These are phyloP conservation scores for Aquilaria malaccensis DNA, from an alignment of 345 rosid genomes.

Conservation along the genomic window DNA sequence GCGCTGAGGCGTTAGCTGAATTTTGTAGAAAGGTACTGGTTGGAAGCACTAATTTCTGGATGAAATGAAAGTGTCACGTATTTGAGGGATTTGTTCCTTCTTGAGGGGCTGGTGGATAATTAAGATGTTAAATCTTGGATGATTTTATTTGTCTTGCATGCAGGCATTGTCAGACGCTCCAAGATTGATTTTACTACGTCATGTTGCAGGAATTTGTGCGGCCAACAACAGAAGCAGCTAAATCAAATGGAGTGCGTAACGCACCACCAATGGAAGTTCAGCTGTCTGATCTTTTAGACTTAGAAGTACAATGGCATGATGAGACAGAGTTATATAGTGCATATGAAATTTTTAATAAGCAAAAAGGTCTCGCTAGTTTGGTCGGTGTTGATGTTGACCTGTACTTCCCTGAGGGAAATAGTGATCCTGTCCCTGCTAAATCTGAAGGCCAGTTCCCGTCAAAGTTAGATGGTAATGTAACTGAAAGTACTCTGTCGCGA, in stretches of 20 bases:
- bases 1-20: too few relatives aligned
- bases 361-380: conserved; percentile 28
- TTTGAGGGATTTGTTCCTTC: too few relatives aligned
- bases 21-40: too few relatives aligned
- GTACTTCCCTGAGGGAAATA: conserved; percentile 34
- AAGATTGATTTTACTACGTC: neutral
- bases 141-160: too few relatives aligned
- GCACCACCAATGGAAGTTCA: conserved; percentile 25
- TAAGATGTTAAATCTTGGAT: too few relatives aligned
- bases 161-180: too few relatives aligned
- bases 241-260: conserved; percentile 32
- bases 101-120: too few relatives aligned
- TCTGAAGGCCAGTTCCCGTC: conserved; percentile 19
- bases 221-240: conserved; percentile 27
- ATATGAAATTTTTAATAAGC: conserved; percentile 13
- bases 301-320: conserved; percentile 56
- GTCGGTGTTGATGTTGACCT: conserved; percentile 47
- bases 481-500: conserved; percentile 21
- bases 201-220: conserved; percentile 64
- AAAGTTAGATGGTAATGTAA: conserved; percentile 17
- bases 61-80: too few relatives aligned
- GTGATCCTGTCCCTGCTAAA: conserved; percentile 12
- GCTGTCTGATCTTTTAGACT: conserved; percentile 57
- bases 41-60: too few relatives aligned
- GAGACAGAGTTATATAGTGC: conserved; percentile 25